Base-by-base conservation (phyloP, 352 stramenopile species). In the Peronospora belbahrii region DNA sequence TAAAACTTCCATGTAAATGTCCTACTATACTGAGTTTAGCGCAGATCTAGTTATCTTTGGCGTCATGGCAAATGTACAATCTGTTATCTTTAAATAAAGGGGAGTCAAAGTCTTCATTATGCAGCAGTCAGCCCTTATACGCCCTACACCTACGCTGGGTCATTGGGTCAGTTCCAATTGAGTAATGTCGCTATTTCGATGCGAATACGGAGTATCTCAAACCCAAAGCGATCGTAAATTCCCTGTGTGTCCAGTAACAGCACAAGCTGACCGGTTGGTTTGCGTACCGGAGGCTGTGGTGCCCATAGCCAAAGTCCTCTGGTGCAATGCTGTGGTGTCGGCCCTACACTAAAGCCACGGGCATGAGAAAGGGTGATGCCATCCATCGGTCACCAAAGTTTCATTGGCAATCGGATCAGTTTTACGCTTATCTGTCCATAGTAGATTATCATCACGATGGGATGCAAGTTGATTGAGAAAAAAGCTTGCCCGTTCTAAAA, bases 271-370 rank as follows among this genome's bases (percentile, higher is more conserved):
- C 80, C 78, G 6, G 59, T 49, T 0, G 61, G 62, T 31, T 86
- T 89, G 39, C 70, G 70, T 6, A 88, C 49, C 2, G 67, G 48
- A 34, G 77, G 73, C 33, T 74, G 46, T 3, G 74, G 68, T 0
- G 80, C 63, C 79, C 82, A 94, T 17, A 94, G 67, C 82, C 82
- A 94, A 39, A 94, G 87, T 46, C 82, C 82, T 34, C 82, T 70
- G 7, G 82, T 94, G 37, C 80, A 91, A 22, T 79, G 89, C 65
- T 94, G 77, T 11, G 82, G 91, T 49, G 82, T 94, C 5, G 77
- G 70, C 0, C 82, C 82, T 3, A 94, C 82, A 41, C 65, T 64
- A 45, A 94, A 91, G 7, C 72, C 82, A 14, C 18, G n/a, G 10
- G 6, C 6, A 15, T 46, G 49, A 2, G 19, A n/a, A 19, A 2